Base-by-base conservation (phyloP, 768 basidiomycete species). In the Lactarius evosmus region DNA sequence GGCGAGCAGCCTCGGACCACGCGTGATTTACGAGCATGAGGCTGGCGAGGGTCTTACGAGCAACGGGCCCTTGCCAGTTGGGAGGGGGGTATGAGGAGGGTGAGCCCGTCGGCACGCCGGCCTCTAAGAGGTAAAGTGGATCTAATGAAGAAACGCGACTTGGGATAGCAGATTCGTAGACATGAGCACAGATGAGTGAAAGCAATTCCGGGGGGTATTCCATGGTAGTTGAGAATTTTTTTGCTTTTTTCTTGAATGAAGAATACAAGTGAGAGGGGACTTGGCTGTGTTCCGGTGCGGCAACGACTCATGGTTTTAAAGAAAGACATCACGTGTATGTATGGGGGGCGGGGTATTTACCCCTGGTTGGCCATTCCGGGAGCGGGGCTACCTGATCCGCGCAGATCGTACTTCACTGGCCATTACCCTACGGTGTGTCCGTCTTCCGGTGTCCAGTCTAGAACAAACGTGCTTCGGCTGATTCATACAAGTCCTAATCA, bases 1-100 rank as follows among this genome's bases (percentile, higher is more conserved):
- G 91, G 69, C 87, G 88, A n/a, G 92, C 89, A 1, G 90, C 92
- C 32, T 84, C 82, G 71, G 85, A 85, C 88, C 89, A 93, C 3
- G 84, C 80, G 70, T 79, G 88, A 70, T 85, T 90, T 49, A 92
- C 90, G 65, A 90, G 82, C 69, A 88, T 91, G 50, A 93, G 85
- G 68, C 75, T 85, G 6, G 83, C 79, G 25, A 95, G 79, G 0
- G 92, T 86, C 62, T 75, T 79, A 14, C 91, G 83, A 29, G 84
- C 79, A 33, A 85, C 69, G 6, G 83, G 78, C 66, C 93, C 91
- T 0, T 88, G 76, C 85, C 86, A 91, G 71, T 83, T 82, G 17
- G 83, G 77, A 1, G 87, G 79, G 0, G 91, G 92, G 65, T 83
- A 78, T n/a, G 91, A 85, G 0, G 90, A 87, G 0, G 91, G 91